Evolutionary conservation across 495 filamentous ascomycete species (phyloP).

Genomic region (Astrothelium subdiscretum): DNA sequence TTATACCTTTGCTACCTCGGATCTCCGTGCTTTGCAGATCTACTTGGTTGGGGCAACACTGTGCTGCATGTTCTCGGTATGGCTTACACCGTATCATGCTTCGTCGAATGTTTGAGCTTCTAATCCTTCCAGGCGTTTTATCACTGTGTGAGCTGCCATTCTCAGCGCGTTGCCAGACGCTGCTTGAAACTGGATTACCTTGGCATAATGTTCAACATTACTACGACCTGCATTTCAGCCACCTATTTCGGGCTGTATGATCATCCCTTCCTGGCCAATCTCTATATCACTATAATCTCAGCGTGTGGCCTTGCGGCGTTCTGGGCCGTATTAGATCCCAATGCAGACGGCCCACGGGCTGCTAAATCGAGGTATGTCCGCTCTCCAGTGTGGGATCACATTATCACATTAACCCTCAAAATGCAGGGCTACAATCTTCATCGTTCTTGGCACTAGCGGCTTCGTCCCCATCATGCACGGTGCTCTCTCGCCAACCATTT

Average conservation of each 20-base stretch:
- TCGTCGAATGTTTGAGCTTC: neutral
- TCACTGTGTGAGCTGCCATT: neutral
- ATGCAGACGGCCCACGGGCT: neutral
- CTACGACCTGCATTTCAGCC: neutral
- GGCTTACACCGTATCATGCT: neutral
- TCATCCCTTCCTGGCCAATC: neutral
- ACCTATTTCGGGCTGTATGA: neutral
- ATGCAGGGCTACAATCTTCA: neutral
- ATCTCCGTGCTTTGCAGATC: neutral
- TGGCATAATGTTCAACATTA: neutral
- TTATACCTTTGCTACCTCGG: neutral
- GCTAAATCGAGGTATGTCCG: neutral
- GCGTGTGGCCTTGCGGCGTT: neutral
- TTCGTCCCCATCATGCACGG: neutral
- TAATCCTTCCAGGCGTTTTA: neutral
- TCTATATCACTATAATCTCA: neutral
- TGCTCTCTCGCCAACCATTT: neutral
- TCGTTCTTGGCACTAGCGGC: neutral
- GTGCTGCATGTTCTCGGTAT: neutral
- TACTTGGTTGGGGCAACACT: neutral
- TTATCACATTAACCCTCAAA: neutral
- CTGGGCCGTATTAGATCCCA: neutral
- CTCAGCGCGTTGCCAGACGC: neutral
- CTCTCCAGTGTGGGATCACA: neutral
- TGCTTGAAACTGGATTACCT: slow-evolving; percentile 1